Conservation (phyloP, 805 yeast genomes). For the Saccharomycopsis sp. region DNA sequence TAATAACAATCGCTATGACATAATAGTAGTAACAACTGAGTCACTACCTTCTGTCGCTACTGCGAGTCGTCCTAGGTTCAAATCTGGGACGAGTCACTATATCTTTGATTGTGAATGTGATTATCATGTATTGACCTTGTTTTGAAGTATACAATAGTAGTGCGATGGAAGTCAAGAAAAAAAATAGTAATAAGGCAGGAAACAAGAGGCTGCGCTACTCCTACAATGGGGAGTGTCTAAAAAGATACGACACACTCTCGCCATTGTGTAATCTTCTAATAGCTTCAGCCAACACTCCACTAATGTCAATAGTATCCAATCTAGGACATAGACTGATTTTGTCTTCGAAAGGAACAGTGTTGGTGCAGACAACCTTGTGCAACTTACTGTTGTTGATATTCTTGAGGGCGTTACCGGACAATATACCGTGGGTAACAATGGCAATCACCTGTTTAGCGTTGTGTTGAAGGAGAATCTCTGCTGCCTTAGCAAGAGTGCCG, state of each 20-base stretch:
- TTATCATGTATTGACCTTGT: background rate
- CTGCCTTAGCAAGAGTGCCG: slow-evolving; percentile 79
- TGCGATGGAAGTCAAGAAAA: background rate
- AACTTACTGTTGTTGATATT: slow-evolving; percentile 64
- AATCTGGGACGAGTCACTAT: too few species aligned
- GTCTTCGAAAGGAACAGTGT: slow-evolving; percentile 71
- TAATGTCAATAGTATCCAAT: slow-evolving; percentile 62
- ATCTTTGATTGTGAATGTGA: too few species aligned
- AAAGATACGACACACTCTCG: slow-evolving; percentile 75
- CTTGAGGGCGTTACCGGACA: slow-evolving; percentile 66
- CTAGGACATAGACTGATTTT: slow-evolving; percentile 52
- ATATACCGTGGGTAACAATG: slow-evolving; percentile 75
- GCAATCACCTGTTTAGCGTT: slow-evolving; percentile 71
- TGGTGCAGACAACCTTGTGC: slow-evolving; percentile 69
- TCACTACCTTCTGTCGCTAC: too few species aligned
- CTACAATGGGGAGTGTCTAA: slow-evolving; percentile 55
- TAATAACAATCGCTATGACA: too few species aligned
- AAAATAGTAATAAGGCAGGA: slow-evolving; percentile 1
- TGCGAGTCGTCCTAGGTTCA: too few species aligned
- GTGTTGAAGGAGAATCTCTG: slow-evolving; percentile 63
- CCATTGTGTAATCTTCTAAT: slow-evolving; percentile 82
- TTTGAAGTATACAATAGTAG: background rate
- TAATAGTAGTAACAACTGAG: too few species aligned
- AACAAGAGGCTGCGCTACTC: too few species aligned
- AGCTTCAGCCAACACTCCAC: slow-evolving; percentile 73